A percentile compares a stretch with the other conserved stretches of the same genome.
Conservation (phyloP, 2,329 filamentous ascomycete species). For the Cephalotrichum gorgonifer region DNA sequence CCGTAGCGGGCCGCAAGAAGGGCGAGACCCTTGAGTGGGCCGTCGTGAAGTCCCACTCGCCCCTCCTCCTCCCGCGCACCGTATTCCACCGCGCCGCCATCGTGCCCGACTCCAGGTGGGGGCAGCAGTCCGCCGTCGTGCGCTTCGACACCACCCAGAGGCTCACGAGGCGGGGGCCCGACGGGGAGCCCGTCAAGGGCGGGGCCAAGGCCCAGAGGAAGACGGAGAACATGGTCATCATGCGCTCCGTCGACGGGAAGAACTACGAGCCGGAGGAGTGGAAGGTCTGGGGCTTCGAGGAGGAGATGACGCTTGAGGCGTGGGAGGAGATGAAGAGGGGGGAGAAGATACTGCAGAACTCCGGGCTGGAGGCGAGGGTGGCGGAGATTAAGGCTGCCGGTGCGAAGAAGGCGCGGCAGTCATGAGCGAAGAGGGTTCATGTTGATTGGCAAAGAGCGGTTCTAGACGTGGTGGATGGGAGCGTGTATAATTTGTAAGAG, state of each 20-base stretch:
- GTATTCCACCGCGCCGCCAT: conserved; percentile 39
- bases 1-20: conserved; percentile 37
- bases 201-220: conserved; percentile 41
- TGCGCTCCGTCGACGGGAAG: conserved; percentile 29
- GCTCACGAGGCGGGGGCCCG: conserved; percentile 29
- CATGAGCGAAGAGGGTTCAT: neutral
- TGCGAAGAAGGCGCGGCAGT: neutral
- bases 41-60: conserved; percentile 37
- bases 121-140: conserved; percentile 47
- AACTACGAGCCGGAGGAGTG: conserved; percentile 39
- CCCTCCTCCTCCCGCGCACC: conserved; percentile 33
- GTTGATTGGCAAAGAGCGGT: too few relatives aligned
- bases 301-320: conserved; percentile 37
- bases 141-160: conserved; percentile 46
- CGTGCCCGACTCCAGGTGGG: conserved; percentile 19
- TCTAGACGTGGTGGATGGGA: too few relatives aligned
- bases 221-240: conserved; percentile 56
- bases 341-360: conserved; percentile 18
- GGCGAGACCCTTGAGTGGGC: conserved; percentile 41
- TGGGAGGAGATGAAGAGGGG: conserved; percentile 17
- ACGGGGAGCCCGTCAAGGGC: conserved; percentile 30
- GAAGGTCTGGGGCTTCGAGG: conserved; percentile 55
- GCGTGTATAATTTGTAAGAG: neutral
- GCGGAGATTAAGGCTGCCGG: conserved; percentile 10
- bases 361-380: conserved; percentile 11